Percentiles rank a stretch among this genome's conserved stretches.
Conservation (phyloP, 208 protist genomes). For the Leishmania arabica region DNA sequence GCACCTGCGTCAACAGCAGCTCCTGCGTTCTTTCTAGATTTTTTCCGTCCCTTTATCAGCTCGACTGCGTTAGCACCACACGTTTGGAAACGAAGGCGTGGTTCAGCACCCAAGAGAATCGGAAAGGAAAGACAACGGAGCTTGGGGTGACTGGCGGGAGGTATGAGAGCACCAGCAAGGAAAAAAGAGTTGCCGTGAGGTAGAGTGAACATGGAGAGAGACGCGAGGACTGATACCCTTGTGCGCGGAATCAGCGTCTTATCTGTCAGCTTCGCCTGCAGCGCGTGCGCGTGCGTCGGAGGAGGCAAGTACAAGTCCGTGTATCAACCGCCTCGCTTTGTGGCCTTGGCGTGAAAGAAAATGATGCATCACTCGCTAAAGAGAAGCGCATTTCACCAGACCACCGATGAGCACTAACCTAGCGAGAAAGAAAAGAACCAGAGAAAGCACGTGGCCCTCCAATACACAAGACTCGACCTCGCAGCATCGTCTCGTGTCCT, state of each 20-base stretch:
- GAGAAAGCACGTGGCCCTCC: neutral
- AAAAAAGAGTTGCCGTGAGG: no score
- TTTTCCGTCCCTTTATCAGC: neutral
- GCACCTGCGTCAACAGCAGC: neutral
- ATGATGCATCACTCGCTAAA: neutral
- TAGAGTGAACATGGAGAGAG: neutral
- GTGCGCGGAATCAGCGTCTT: neutral
- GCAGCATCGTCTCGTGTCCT: neutral
- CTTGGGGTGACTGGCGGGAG: neutral
- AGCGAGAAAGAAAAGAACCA: slow-evolving; percentile 11
- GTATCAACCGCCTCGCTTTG: neutral
- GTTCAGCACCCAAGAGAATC: slow-evolving; percentile 1
- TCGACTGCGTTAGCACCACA: neutral
- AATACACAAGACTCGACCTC: neutral
- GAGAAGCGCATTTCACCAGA: neutral
- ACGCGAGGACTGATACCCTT: neutral
- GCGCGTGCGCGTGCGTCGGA: neutral
- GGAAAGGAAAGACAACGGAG: slow-evolving; percentile 2
- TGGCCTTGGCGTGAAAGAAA: neutral
- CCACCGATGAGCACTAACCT: neutral
- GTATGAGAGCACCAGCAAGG: neutral
- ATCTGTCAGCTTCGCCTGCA: neutral
- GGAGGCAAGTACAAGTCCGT: neutral
- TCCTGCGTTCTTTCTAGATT: neutral
- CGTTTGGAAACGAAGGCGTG: neutral